These are phyloP conservation scores for Mortierella sp. DNA, from an alignment of 371 early-diverging fungal genomes.

Conservation along the genomic window DNA sequence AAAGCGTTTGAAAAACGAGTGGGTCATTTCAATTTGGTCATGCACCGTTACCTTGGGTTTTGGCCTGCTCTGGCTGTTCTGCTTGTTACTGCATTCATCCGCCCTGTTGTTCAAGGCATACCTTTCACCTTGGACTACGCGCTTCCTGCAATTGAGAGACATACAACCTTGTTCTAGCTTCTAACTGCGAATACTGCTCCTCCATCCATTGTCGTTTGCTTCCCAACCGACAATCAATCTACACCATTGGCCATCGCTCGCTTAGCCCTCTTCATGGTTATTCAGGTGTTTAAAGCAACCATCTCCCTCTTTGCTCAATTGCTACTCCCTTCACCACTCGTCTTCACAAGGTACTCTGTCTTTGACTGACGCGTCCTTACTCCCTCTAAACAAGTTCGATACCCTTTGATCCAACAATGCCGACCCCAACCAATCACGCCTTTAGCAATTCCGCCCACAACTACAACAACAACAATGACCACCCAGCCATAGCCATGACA, in stretches of 20 bases:
- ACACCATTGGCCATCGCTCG: neutral
- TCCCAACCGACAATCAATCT: neutral
- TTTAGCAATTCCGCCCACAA: no score
- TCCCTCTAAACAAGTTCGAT: no score
- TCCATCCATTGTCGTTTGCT: neutral
- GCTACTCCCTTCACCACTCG: no score
- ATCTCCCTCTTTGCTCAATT: neutral
- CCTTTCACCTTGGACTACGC: no score
- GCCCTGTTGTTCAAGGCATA: neutral
- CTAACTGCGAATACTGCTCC: neutral
- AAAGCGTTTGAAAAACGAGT: neutral
- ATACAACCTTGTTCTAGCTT: neutral
- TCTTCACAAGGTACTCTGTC: no score
- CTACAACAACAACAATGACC: no score
- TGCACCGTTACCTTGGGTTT: neutral
- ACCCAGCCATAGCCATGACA: neutral
- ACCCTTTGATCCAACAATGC: no score
- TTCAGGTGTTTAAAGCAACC: neutral
- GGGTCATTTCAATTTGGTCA: neutral
- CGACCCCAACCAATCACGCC: no score
- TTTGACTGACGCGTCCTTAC: no score
- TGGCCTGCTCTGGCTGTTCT: slow-evolving; percentile 1
- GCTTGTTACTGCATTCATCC: neutral
- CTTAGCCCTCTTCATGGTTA: neutral
- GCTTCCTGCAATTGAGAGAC: neutral